Conservation (phyloP, 768 basidiomycete genomes). For the Favolaschia claudopus region DNA sequence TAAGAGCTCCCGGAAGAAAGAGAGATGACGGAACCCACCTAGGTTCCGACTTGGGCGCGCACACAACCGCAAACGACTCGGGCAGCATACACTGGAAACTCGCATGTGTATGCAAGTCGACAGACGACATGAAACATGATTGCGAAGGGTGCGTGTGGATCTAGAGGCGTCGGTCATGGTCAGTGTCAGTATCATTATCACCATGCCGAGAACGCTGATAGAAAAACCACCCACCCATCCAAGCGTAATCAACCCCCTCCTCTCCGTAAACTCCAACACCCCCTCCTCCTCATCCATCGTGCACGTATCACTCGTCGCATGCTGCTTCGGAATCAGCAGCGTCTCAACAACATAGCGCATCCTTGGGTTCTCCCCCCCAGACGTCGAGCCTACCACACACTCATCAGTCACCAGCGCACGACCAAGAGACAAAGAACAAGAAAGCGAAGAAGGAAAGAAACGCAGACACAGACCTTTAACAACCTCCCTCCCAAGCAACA, state of each 20-base stretch:
- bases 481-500: slow-evolving; percentile 74
- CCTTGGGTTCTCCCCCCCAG: slow-evolving; percentile 41
- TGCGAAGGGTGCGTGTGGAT: slow-evolving; percentile 95
- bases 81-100: slow-evolving; percentile 90
- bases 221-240: slow-evolving; percentile 76
- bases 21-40: slow-evolving; percentile 53
- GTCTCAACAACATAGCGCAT: slow-evolving; percentile 71
- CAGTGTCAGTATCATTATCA: too few relatives aligned
- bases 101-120: slow-evolving; percentile 91
- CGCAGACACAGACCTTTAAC: background rate
- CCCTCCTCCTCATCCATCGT: slow-evolving; percentile 91
- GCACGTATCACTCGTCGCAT: slow-evolving; percentile 90
- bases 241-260: slow-evolving; percentile 80
- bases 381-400: background rate
- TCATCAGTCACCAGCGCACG: too few relatives aligned
- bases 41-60: slow-evolving; percentile 81
- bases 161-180: too few relatives aligned
- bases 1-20: slow-evolving; percentile 11
- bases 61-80: slow-evolving; percentile 93
- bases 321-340: slow-evolving; percentile 87
- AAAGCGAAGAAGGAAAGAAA: background rate
- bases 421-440: background rate
- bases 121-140: slow-evolving; percentile 94
- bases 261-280: slow-evolving; percentile 85
- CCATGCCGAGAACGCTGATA: background rate